Base-by-base conservation (phyloP, 768 basidiomycete species). In the Leucocoprinus birnbaumii region DNA sequence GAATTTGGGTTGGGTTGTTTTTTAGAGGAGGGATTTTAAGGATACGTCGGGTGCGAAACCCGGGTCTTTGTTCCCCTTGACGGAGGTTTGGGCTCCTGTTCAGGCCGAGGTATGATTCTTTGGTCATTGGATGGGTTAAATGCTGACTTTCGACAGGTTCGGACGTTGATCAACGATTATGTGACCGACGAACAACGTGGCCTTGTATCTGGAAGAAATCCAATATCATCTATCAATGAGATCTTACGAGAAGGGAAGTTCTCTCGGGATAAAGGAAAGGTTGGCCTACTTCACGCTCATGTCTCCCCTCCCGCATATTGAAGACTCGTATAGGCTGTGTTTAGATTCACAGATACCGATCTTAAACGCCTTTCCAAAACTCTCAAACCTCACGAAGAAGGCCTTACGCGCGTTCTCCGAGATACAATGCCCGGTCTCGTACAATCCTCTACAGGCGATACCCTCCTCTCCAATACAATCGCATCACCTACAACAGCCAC, bases 401-500 rank as follows among this genome's bases (percentile, higher is more conserved):
- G 89, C 44, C 79, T 99, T 25, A 89, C 86, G 19, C 80, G 82
- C 37, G 83, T 91, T 1, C 78, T 99, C 25, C 89, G 88, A 66
- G 87, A 93, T 37, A 95, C 91, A 0, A 94, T 98, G 67, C 97
- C 97, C 0, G 97, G 97, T 18, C 80, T 99, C 41, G 94, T 94
- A 7, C 84, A 90, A 40, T 83, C 82, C 35, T 71, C 81, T 7
- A 71, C 80, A 0, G 86, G 89, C 45, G 85, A 80, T 61, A 69
- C 80, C n/a, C 72, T 82, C 0, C 88, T 88, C 16, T 38, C 38
- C 62, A 71, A 81, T 2, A 79, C 85, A 21, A 61, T 88, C 22
- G 80, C 21, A 80, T 73, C 51, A 31, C 16, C 51, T 22, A 44
- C 42, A 10, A 37, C 43, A 34, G 9, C 38, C 16, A 16, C 9